Conservation (phyloP, 768 basidiomycete species). For the Phlebiopsis flavidoalba region DNA sequence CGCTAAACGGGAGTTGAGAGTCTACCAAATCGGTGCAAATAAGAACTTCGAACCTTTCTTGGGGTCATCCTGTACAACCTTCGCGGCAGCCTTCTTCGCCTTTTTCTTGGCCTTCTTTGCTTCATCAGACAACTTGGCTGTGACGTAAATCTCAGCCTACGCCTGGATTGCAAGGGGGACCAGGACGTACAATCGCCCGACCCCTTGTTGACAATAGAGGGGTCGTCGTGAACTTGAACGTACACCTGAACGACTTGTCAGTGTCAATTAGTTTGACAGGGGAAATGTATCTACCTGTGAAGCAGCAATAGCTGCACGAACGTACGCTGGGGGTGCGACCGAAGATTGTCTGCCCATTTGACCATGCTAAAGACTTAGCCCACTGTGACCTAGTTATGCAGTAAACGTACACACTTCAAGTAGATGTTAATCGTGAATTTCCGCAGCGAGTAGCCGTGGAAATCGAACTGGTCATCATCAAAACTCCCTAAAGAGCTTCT, state of each 20-base stretch:
- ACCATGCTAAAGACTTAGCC: constrained; percentile 48
- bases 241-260: constrained; percentile 54
- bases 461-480: constrained; percentile 97
- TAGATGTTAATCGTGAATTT: constrained; percentile 87
- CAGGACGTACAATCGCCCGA: constrained; percentile 21
- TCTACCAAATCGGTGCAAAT: neutral
- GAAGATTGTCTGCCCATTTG: constrained; percentile 75
- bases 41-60: constrained; percentile 55
- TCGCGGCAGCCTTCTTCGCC: constrained; percentile 75
- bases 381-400: neutral
- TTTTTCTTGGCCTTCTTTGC: constrained; percentile 85
- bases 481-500: constrained; percentile 83
- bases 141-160: neutral
- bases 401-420: constrained; percentile 52
- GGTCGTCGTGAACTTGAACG: constrained; percentile 64
- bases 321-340: constrained; percentile 73
- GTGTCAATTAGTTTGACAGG: neutral
- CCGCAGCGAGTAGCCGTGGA: constrained; percentile 91
- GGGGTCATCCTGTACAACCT: constrained; percentile 51
- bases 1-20: constrained; percentile 15
- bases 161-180: neutral
- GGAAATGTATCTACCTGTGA: constrained; percentile 43
- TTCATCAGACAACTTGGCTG: constrained; percentile 47
- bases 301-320: constrained; percentile 66
- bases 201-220: constrained; percentile 39